A percentile compares a stretch with the other conserved stretches of the same genome.
These are phyloP conservation scores for Sclerotinia spermophila DNA, from an alignment of 2,329 filamentous ascomycete genomes.

Conservation along the genomic window DNA sequence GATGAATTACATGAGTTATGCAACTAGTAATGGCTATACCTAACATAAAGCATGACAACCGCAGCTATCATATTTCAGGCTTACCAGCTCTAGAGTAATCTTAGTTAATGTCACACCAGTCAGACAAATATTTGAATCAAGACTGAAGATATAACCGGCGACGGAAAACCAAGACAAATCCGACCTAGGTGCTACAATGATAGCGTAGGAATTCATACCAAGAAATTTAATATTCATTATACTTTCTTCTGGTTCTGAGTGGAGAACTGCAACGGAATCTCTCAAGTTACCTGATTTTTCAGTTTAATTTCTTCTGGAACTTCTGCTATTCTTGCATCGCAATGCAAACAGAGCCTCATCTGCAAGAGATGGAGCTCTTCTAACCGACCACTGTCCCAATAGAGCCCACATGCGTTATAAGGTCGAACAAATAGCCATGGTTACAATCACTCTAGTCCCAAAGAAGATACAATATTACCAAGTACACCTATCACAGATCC, in stretches of 20 bases:
- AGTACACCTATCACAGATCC: neutral
- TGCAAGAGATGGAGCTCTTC: neutral
- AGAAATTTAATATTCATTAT: neutral
- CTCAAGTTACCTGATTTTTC: neutral
- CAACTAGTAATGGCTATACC: neutral
- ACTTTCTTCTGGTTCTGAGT: neutral
- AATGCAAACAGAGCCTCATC: conserved; percentile 2
- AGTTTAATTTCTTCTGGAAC: neutral
- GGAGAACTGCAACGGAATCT: neutral
- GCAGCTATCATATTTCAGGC: neutral
- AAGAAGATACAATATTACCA: neutral
- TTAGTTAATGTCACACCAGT: neutral
- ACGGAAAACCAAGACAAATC: neutral
- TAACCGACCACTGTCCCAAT: neutral
- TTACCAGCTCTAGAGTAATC: neutral
- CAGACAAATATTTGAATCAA: neutral
- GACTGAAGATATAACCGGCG: neutral
- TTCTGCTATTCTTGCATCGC: neutral
- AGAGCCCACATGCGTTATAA: neutral
- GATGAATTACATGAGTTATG: neutral
- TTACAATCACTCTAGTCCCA: neutral
- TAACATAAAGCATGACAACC: neutral
- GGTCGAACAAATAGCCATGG: neutral
- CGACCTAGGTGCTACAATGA: neutral
- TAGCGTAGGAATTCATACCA: neutral